These are phyloP conservation scores for Podaxis sp. DNA, from an alignment of 768 basidiomycete genomes.

Conservation along the genomic window DNA sequence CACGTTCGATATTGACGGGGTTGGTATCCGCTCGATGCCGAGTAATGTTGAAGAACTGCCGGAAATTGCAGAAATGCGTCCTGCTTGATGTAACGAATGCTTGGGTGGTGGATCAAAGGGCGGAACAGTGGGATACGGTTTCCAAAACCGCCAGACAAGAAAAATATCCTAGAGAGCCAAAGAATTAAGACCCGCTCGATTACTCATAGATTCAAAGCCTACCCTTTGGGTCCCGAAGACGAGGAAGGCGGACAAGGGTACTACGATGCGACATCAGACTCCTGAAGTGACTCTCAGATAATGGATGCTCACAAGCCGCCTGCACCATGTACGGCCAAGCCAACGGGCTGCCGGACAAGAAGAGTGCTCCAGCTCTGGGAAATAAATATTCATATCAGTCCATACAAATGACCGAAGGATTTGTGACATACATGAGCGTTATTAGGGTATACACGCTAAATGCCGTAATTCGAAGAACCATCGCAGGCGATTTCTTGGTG, in stretches of 20 bases:
- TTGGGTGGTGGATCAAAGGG: constrained; percentile 11
- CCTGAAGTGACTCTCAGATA: background rate
- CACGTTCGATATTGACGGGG: constrained; percentile 7
- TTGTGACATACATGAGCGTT: constrained; percentile 38
- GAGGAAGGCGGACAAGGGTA: constrained; percentile 48
- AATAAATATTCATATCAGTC: background rate
- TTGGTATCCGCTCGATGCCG: background rate
- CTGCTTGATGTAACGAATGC: background rate
- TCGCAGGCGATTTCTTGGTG: constrained; percentile 33
- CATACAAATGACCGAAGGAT: background rate
- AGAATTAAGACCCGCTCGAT: constrained; percentile 6
- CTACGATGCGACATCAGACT: constrained; percentile 26
- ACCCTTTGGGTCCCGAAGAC: constrained; percentile 54
- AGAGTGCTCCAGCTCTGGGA: constrained; percentile 37
- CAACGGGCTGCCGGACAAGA: constrained; percentile 27
- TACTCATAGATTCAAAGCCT: constrained; percentile 8
- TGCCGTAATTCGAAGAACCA: constrained; percentile 38
- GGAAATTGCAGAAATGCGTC: background rate
- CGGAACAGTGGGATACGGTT: constrained; percentile 14
- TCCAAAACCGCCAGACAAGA: constrained; percentile 34
- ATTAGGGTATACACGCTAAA: constrained; percentile 47
- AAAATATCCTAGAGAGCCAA: constrained; percentile 35
- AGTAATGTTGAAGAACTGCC: background rate
- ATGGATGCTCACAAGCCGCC: constrained; percentile 42
- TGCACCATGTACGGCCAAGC: constrained; percentile 47